Percentiles rank a stretch among this genome's conserved stretches.
These are phyloP conservation scores for Bryoglossum gracile DNA, from an alignment of 495 filamentous ascomycete genomes.

Conservation along the genomic window DNA sequence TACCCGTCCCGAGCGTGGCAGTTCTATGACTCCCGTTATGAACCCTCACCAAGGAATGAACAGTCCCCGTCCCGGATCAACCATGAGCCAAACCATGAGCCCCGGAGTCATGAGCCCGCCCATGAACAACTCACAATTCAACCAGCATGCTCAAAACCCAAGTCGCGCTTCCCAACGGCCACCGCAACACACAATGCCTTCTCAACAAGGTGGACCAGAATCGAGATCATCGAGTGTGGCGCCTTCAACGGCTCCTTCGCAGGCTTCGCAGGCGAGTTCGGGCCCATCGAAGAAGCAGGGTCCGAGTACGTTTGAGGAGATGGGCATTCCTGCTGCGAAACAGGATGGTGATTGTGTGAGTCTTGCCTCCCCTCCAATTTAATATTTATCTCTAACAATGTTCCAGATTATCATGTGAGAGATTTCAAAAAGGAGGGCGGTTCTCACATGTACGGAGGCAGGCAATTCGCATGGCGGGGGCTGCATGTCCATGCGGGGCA, in stretches of 20 bases:
- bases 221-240: constrained; percentile 3
- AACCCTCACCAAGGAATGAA: background rate
- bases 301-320: constrained; percentile 95
- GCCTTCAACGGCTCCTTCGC: constrained; percentile 9
- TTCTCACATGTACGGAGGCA: too few relatives aligned
- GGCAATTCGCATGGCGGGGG: constrained; percentile 1
- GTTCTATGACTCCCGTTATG: constrained; percentile 17
- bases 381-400: background rate
- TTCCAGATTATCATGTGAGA: constrained; percentile 22
- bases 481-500: too few relatives aligned
- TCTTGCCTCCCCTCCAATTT: constrained; percentile 14
- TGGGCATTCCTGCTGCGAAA: constrained; percentile 81
- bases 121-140: too few relatives aligned
- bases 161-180: constrained; percentile 4
- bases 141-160: background rate
- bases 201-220: constrained; percentile 2
- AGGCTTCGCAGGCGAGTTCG: background rate
- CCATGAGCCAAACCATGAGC: background rate
- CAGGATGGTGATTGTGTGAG: constrained; percentile 88
- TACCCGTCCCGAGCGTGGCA: constrained; percentile 14
- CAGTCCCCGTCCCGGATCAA: background rate
- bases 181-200: constrained; percentile 10
- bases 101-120: background rate
- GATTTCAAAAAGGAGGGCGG: background rate
- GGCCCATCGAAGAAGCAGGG: constrained; percentile 46